These are phyloP conservation scores for Aspergillus tanneri DNA, from an alignment of 2,329 filamentous ascomycete genomes.

Conservation along the genomic window DNA sequence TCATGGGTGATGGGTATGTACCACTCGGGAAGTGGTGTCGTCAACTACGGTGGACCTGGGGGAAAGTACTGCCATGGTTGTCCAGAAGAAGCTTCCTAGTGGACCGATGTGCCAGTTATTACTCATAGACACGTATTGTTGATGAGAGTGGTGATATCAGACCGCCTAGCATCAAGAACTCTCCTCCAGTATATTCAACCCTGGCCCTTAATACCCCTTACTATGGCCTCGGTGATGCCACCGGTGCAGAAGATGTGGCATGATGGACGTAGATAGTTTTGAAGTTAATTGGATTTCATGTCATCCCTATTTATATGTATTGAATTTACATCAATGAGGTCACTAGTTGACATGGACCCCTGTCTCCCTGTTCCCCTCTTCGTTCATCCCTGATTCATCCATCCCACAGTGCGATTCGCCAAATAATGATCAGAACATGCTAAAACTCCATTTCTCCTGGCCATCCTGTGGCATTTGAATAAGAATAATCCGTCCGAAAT, in stretches of 20 bases:
- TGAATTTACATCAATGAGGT: background rate
- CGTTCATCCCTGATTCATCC: background rate
- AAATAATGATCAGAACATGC: background rate
- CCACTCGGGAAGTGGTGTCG: background rate
- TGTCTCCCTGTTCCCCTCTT: background rate
- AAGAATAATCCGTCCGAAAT: background rate
- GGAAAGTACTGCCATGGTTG: conserved; percentile 6
- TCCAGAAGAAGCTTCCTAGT: conserved; percentile 2
- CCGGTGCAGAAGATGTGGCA: background rate
- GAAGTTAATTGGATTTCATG: background rate
- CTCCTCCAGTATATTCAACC: background rate
- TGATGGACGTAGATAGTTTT: background rate
- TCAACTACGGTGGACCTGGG: conserved; percentile 11
- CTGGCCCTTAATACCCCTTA: background rate
- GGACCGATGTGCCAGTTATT: background rate
- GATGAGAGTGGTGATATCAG: background rate
- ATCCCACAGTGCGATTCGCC: background rate
- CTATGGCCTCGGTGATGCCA: background rate
- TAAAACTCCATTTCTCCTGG: background rate
- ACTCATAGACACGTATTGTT: conserved; percentile 3
- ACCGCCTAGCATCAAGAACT: background rate
- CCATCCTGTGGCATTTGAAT: background rate
- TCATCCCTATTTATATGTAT: background rate
- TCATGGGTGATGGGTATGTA: background rate
- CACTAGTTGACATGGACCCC: background rate